These are phyloP conservation scores for Annona cherimola DNA, from an alignment of 164 flowering plant species.

Conservation along the genomic window DNA sequence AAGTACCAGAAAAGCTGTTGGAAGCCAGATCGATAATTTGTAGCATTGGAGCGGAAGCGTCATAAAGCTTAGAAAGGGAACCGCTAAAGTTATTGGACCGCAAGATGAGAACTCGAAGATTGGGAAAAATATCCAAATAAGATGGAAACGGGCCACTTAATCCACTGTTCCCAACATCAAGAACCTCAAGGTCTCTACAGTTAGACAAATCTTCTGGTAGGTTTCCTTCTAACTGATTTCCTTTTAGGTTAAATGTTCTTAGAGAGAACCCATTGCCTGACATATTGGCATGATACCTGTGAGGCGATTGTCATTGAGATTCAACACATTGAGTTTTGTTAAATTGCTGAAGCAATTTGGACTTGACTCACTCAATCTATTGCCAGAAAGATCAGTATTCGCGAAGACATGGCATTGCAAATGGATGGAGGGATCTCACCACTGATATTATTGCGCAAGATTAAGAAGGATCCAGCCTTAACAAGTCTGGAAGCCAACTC, in stretches of 20 bases:
- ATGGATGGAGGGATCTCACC: conserved; percentile 16
- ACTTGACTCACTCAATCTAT: conserved; percentile 32
- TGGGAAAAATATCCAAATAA: conserved; percentile 24
- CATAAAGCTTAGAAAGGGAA: background rate
- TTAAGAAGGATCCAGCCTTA: conserved; percentile 22
- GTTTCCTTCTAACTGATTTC: background rate
- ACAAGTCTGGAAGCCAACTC: conserved; percentile 16
- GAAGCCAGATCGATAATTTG: conserved; percentile 49
- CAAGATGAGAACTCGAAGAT: conserved; percentile 25
- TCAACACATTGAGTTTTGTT: conserved; percentile 22
- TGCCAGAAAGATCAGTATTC: conserved; percentile 45
- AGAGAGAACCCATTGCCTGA: conserved; percentile 27
- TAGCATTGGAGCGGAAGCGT: conserved; percentile 34
- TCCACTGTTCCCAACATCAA: conserved; percentile 32
- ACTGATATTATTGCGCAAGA: conserved; percentile 17
- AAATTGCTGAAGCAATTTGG: conserved; percentile 15
- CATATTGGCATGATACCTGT: conserved; percentile 29
- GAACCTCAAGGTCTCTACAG: conserved; percentile 12
- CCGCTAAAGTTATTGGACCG: too few relatives aligned
- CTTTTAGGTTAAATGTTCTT: conserved; percentile 2
- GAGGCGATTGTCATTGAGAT: conserved; percentile 37
- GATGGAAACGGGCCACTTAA: conserved; percentile 41
- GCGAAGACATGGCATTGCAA: conserved; percentile 33
- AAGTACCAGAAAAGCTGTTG: conserved; percentile 37
- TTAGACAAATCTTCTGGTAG: conserved; percentile 43